Conservation (phyloP, 495 filamentous ascomycete genomes). For the Friedmanniomyces simplex region DNA sequence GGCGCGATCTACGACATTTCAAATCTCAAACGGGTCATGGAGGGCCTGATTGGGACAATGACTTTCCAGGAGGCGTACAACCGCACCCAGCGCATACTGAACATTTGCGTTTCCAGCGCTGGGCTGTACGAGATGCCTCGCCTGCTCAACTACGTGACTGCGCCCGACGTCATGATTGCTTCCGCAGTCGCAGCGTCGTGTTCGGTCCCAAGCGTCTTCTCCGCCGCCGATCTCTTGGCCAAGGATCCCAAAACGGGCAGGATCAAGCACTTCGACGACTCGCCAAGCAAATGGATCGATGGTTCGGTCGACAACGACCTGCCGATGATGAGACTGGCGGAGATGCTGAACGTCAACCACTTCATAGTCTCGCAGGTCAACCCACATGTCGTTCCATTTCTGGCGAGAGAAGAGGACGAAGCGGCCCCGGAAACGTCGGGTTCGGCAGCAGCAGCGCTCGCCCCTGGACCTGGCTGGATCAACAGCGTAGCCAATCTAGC, state of each 20-base stretch:
- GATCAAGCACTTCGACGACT: constrained; percentile 71
- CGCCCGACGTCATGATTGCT: constrained; percentile 91
- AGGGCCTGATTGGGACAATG: constrained; percentile 65
- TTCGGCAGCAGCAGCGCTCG: constrained; percentile 25
- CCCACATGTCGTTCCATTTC: constrained; percentile 83
- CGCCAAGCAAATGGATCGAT: constrained; percentile 78
- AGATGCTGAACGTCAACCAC: constrained; percentile 98
- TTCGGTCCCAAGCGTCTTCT: constrained; percentile 82
- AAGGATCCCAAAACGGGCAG: constrained; percentile 76
- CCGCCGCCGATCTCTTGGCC: constrained; percentile 62
- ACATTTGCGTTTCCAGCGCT: constrained; percentile 83
- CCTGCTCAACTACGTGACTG: constrained; percentile 84
- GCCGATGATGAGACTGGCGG: constrained; percentile 79
- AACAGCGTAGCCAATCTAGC: constrained; percentile 61
- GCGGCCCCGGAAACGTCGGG: constrained; percentile 10
- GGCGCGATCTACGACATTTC: constrained; percentile 76
- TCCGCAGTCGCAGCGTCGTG: constrained; percentile 94
- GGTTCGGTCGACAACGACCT: constrained; percentile 91
- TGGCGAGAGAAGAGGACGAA: constrained; percentile 31
- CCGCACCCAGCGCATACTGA: constrained; percentile 76
- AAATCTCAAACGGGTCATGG: constrained; percentile 72
- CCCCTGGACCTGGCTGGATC: constrained; percentile 48
- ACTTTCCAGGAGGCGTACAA: constrained; percentile 97
- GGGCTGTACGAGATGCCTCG: constrained; percentile 78
- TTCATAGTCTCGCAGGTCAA: constrained; percentile 97